phyloP scores from a whole-genome alignment of 208 protist genomes.

The Trypanosomatidae sp. region DNA sequence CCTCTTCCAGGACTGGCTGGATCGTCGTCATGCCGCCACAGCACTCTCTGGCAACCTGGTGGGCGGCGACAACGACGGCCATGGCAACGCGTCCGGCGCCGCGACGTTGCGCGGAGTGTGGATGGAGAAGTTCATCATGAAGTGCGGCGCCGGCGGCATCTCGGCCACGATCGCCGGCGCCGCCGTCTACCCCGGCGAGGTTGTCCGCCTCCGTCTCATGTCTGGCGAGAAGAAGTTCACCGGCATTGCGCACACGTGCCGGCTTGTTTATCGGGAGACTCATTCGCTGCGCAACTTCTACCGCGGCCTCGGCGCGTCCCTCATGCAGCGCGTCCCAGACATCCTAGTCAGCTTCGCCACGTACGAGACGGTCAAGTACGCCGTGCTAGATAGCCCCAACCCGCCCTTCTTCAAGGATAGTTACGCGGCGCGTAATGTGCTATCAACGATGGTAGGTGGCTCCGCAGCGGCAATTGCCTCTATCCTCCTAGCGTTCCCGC shows the following conservation, averaged over 20 bases:
- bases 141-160: conserved; percentile 84
- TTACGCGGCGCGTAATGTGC: conserved; percentile 35
- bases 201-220: conserved; percentile 91
- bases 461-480: conserved; percentile 68
- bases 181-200: conserved; percentile 85
- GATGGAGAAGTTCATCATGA: conserved; percentile 81
- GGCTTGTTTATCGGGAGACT: conserved; percentile 71
- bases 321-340: conserved; percentile 87
- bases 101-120: not conserved
- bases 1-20: conserved; percentile 65
- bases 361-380: conserved; percentile 89
- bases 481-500: conserved; percentile 70
- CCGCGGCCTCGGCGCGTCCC: conserved; percentile 76
- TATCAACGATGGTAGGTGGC: conserved; percentile 72
- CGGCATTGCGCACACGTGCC: conserved; percentile 58
- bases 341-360: conserved; percentile 87
- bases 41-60: not conserved
- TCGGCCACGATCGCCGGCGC: conserved; percentile 78
- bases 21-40: conserved; percentile 11
- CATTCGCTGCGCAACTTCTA: conserved; percentile 85
- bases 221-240: conserved; percentile 70
- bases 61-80: conserved; percentile 1
- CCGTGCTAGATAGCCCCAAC: conserved; percentile 49
- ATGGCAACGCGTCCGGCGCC: conserved; percentile 12
- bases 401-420: conserved; percentile 51